phyloP scores from a whole-genome alignment of 352 stramenopile genomes.

The Globisporangium paroecandrum region DNA sequence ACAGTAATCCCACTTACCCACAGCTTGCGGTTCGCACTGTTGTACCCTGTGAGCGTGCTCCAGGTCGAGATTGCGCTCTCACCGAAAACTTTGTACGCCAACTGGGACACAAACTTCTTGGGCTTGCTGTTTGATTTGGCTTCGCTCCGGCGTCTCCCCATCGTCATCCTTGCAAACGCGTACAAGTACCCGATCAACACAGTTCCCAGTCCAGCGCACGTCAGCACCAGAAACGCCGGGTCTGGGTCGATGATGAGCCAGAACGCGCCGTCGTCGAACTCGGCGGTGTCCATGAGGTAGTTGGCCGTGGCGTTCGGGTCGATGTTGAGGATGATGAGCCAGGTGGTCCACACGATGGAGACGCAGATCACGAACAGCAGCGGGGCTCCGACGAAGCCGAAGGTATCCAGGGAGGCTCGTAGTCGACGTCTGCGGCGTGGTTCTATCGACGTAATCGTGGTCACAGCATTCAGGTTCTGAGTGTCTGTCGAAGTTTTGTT shows the following conservation, averaged over 20 bases:
- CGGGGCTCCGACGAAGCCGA: not conserved
- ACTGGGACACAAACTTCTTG: not conserved
- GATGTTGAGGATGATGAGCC: not conserved
- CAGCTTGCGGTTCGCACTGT: conserved; percentile 2
- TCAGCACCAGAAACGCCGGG: not conserved
- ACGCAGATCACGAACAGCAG: not conserved
- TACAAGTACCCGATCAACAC: conserved; percentile 9
- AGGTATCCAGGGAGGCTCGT: not conserved
- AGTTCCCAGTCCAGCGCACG: not conserved
- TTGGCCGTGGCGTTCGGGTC: not conserved
- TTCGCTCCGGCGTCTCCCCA: not conserved
- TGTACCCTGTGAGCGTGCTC: conserved; percentile 2
- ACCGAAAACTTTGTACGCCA: not conserved
- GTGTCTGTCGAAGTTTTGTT: too few relatives aligned
- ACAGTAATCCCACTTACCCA: conserved; percentile 5
- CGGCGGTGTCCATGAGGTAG: conserved; percentile 11
- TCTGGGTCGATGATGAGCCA: conserved; percentile 19
- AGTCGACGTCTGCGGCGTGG: not conserved
- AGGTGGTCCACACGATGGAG: not conserved
- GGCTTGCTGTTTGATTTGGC: not conserved
- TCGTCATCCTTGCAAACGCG: not conserved
- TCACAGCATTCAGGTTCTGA: too few relatives aligned
- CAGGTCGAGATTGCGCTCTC: not conserved
- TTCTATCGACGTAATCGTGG: too few relatives aligned
- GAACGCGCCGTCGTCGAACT: conserved; percentile 15